A percentile compares a stretch with the other conserved stretches of the same genome.
These are phyloP conservation scores for Phytophthora pistaciae DNA, from an alignment of 352 stramenopile genomes.

Conservation along the genomic window DNA sequence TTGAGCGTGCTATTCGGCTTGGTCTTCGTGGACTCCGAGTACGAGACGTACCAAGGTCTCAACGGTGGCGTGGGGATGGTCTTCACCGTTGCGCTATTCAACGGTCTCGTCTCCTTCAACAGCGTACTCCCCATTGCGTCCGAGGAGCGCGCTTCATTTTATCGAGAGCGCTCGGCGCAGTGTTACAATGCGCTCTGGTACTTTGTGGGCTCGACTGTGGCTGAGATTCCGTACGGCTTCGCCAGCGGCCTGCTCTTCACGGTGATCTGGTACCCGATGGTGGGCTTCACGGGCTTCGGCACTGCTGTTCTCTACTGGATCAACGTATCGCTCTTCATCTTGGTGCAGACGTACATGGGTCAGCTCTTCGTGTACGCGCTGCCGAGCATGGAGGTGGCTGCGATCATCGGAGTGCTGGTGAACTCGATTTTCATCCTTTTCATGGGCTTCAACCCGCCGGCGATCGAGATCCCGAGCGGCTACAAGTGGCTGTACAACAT, in stretches of 20 bases:
- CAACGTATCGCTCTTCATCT: constrained; percentile 47
- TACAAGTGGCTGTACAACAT: constrained; percentile 57
- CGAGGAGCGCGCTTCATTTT: constrained; percentile 70
- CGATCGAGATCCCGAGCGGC: constrained; percentile 46
- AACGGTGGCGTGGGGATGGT: constrained; percentile 76
- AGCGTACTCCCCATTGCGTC: constrained; percentile 76
- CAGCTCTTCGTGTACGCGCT: constrained; percentile 50
- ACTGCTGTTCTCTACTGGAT: constrained; percentile 60
- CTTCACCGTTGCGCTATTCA: constrained; percentile 85
- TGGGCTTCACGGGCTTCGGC: constrained; percentile 43
- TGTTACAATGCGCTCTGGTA: constrained; percentile 74
- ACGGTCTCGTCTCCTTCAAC: constrained; percentile 72
- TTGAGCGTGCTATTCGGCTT: constrained; percentile 71
- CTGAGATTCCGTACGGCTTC: constrained; percentile 76
- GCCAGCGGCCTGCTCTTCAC: constrained; percentile 49
- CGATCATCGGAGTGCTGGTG: constrained; percentile 43
- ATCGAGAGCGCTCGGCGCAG: constrained; percentile 72
- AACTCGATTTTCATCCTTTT: constrained; percentile 64
- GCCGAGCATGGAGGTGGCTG: constrained; percentile 40
- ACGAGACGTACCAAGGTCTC: constrained; percentile 44
- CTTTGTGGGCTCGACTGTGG: constrained; percentile 15
- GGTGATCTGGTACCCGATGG: constrained; percentile 53
- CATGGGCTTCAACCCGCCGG: constrained; percentile 58
- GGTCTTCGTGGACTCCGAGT: constrained; percentile 67
- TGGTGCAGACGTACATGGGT: constrained; percentile 55